Conservation (phyloP, 352 stramenopile genomes). For the Pythium inflatum region DNA sequence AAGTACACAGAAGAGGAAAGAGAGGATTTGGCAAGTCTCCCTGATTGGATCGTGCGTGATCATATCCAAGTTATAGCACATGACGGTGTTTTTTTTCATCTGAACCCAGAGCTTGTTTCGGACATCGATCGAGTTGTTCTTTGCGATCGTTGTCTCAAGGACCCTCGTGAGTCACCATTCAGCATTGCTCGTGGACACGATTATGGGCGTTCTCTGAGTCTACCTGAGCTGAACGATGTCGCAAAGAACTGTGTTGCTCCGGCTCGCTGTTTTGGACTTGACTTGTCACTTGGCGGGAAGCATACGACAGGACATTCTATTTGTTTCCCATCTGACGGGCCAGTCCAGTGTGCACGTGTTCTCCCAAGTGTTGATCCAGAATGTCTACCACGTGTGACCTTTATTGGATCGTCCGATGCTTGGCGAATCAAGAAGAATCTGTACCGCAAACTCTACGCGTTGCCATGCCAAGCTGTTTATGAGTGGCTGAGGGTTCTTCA, state of each 20-base stretch:
- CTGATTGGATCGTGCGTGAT: neutral
- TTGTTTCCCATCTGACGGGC: slow-evolving; percentile 19
- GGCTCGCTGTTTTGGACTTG: neutral
- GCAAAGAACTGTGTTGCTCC: neutral
- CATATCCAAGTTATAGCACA: neutral
- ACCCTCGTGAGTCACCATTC: neutral
- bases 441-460: slow-evolving; percentile 1
- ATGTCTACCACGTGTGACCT: neutral
- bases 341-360: neutral
- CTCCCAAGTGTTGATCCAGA: neutral
- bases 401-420: neutral
- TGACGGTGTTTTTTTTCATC: neutral
- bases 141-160: neutral
- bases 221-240: neutral
- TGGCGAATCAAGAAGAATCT: neutral
- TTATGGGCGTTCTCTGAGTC: neutral
- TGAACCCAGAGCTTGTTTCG: slow-evolving; percentile 3
- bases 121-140: neutral
- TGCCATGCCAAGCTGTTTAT: neutral
- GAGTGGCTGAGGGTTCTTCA: neutral
- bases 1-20: neutral
- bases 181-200: slow-evolving; percentile 3
- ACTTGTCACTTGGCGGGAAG: neutral
- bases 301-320: slow-evolving; percentile 12
- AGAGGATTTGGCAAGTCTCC: neutral